Conservation (phyloP, 2,329 filamentous ascomycete species). For the Alternaria incomplexa region DNA sequence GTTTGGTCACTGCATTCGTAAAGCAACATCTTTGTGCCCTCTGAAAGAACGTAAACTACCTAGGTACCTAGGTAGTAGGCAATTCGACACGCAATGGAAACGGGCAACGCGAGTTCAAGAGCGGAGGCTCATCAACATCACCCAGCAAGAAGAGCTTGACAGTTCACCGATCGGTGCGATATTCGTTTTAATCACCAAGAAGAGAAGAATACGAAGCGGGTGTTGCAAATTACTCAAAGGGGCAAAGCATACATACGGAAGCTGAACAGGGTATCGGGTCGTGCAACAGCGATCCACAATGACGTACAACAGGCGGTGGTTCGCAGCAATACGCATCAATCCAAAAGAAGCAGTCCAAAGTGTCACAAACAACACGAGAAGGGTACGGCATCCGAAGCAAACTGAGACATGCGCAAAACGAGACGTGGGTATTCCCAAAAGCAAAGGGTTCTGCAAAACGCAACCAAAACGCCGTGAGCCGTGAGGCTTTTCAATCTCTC, state of each 20-base stretch:
- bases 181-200: background rate
- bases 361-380: background rate
- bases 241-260: background rate
- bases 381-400: background rate
- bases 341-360: background rate
- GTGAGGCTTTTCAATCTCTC: constrained; percentile 34
- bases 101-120: background rate
- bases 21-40: background rate
- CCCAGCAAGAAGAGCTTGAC: background rate
- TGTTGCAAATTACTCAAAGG: background rate
- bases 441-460: background rate
- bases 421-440: constrained; percentile 10
- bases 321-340: background rate
- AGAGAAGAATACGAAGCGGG: background rate
- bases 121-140: background rate
- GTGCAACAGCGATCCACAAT: constrained; percentile 8
- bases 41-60: background rate
- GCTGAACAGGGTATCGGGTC: constrained; percentile 1
- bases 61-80: background rate
- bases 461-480: constrained; percentile 36
- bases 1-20: background rate
- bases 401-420: background rate
- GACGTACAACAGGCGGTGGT: constrained; percentile 3
- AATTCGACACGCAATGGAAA: background rate
- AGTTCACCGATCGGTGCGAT: background rate